These are phyloP conservation scores for Cryptococcus maquisensis DNA, from an alignment of 1,284 basidiomycete species.

Conservation along the genomic window DNA sequence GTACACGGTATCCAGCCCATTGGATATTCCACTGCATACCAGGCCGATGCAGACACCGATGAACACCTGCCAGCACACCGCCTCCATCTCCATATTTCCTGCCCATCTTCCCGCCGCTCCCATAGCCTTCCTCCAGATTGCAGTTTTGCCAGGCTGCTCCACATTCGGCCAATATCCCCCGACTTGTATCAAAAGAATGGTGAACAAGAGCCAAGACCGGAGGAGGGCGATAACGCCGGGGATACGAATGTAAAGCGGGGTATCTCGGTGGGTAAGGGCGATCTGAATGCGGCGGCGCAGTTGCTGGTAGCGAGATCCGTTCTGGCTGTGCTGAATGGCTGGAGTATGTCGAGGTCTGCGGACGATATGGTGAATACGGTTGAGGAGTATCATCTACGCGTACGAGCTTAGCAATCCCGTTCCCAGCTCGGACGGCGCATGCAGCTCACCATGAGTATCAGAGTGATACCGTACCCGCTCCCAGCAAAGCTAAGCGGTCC, in stretches of 20 bases:
- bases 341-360: constrained; percentile 33
- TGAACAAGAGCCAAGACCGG: constrained; percentile 39
- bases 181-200: constrained; percentile 39
- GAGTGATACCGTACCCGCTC: constrained; percentile 41
- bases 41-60: constrained; percentile 40
- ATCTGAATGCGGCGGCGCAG: constrained; percentile 6
- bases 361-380: constrained; percentile 46
- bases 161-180: constrained; percentile 32
- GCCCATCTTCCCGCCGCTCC: constrained; percentile 30
- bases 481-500: constrained; percentile 38
- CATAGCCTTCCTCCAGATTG: constrained; percentile 7
- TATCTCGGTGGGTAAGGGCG: constrained; percentile 27
- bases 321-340: background rate
- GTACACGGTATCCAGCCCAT: constrained; percentile 40
- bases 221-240: constrained; percentile 37
- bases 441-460: constrained; percentile 39
- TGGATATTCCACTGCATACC: constrained; percentile 36
- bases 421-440: background rate
- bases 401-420: background rate
- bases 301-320: constrained; percentile 6
- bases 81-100: constrained; percentile 37
- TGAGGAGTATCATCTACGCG: constrained; percentile 40
- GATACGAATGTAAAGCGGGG: constrained; percentile 33
- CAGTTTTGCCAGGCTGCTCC: background rate
- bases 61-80: constrained; percentile 46